Percentiles rank a stretch among this genome's conserved stretches.
Evolutionary conservation across 352 stramenopile species (phyloP).

Genomic region (Globisporangium camurandrum): DNA sequence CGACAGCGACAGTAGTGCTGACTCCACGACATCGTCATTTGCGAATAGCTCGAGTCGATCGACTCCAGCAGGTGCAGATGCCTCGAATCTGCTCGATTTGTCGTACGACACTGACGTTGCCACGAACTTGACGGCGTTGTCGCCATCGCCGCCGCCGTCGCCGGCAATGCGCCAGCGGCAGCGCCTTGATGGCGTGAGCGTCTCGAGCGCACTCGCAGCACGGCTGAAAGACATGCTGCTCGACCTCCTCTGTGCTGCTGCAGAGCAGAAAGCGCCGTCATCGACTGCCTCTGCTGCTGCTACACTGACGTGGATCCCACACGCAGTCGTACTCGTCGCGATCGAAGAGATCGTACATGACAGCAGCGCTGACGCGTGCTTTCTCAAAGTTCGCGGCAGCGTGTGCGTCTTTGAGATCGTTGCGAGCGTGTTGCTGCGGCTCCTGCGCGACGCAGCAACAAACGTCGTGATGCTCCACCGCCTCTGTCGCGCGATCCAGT

Average conservation of each 20-base stretch:
- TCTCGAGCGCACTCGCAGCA: conserved; percentile 28
- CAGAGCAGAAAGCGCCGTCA: conserved; percentile 9
- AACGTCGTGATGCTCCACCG: conserved; percentile 38
- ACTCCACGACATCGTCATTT: not conserved
- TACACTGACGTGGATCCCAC: conserved; percentile 11
- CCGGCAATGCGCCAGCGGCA: conserved; percentile 18
- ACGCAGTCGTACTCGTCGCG: conserved; percentile 36
- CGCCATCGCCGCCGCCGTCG: conserved; percentile 24
- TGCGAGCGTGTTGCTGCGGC: conserved; percentile 22
- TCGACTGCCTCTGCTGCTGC: too few relatives aligned
- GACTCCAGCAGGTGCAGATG: not conserved
- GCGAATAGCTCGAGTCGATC: not conserved
- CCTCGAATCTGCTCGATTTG: conserved; percentile 44
- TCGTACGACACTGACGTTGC: conserved; percentile 25
- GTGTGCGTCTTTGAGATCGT: conserved; percentile 59
- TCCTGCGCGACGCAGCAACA: conserved; percentile 20
- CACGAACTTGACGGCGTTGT: not conserved
- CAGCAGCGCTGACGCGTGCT: conserved; percentile 25
- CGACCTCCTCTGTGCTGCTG: conserved; percentile 26
- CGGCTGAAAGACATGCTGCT: conserved; percentile 48
- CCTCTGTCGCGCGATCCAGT: conserved; percentile 38
- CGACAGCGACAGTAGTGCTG: not conserved
- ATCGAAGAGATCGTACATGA: conserved; percentile 52
- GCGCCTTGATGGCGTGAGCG: conserved; percentile 35
- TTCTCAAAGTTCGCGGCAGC: conserved; percentile 36